Conservation (phyloP, 2,329 filamentous ascomycete species). For the Stemphylium beticola region DNA sequence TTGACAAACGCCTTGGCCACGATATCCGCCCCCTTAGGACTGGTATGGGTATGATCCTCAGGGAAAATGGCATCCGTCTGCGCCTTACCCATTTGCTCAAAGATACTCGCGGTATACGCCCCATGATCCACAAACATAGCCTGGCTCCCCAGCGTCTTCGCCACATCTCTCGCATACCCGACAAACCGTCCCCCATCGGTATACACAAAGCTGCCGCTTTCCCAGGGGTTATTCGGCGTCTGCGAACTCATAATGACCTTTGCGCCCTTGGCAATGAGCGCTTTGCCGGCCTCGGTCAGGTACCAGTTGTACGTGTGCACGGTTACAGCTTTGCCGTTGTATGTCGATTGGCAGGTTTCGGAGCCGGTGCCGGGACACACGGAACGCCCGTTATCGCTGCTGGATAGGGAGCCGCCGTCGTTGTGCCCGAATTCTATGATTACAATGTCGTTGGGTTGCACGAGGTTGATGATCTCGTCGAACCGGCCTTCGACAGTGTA, state of each 20-base stretch:
- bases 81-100: slow-evolving; percentile 56
- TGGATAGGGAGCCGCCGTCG: slow-evolving; percentile 65
- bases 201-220: slow-evolving; percentile 60
- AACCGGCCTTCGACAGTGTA: slow-evolving; percentile 72
- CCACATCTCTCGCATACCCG: slow-evolving; percentile 59
- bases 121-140: slow-evolving; percentile 65
- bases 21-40: slow-evolving; percentile 60
- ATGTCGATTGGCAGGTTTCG: slow-evolving; percentile 61
- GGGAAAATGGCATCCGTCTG: slow-evolving; percentile 63
- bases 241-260: slow-evolving; percentile 65
- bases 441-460: slow-evolving; percentile 67
- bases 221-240: slow-evolving; percentile 70
- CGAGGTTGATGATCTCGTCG: slow-evolving; percentile 58
- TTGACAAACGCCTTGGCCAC: slow-evolving; percentile 66
- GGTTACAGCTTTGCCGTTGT: slow-evolving; percentile 59
- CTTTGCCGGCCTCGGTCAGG: slow-evolving; percentile 62
- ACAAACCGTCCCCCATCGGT: slow-evolving; percentile 59
- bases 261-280: slow-evolving; percentile 62
- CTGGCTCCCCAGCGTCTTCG: slow-evolving; percentile 52
- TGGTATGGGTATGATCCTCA: slow-evolving; percentile 69
- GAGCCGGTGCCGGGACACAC: slow-evolving; percentile 63
- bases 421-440: slow-evolving; percentile 78
- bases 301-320: slow-evolving; percentile 69
- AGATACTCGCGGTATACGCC: slow-evolving; percentile 62
- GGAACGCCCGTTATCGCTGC: slow-evolving; percentile 65